phyloP scores from a whole-genome alignment of 805 yeast species.

The Zygotorulaspora sp. region DNA sequence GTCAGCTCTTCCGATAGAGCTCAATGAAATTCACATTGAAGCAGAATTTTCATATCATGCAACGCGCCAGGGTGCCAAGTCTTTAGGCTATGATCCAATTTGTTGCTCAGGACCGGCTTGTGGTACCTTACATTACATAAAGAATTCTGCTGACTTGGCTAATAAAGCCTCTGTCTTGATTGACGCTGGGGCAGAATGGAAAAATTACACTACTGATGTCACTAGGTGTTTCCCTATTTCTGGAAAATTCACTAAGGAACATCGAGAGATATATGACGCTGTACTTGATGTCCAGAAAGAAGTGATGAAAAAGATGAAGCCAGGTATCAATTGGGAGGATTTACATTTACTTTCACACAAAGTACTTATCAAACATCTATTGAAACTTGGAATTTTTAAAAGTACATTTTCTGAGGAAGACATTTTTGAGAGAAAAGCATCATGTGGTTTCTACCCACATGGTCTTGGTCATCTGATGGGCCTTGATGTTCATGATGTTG shows the following conservation, averaged over 20 bases:
- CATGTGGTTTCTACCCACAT: slow-evolving; percentile 86
- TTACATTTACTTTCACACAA: slow-evolving; percentile 76
- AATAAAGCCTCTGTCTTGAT: slow-evolving; percentile 67
- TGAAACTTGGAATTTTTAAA: slow-evolving; percentile 71
- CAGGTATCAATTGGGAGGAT: slow-evolving; percentile 84
- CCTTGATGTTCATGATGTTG: slow-evolving; percentile 95
- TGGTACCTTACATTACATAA: slow-evolving; percentile 84
- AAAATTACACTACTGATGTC: slow-evolving; percentile 86
- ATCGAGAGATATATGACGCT: slow-evolving; percentile 70
- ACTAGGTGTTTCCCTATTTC: slow-evolving; percentile 91
- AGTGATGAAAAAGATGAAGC: slow-evolving; percentile 68
- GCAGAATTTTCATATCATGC: slow-evolving; percentile 95
- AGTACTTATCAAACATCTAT: slow-evolving; percentile 65
- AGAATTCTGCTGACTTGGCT: slow-evolving; percentile 62
- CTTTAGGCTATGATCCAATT: slow-evolving; percentile 88
- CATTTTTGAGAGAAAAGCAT: slow-evolving; percentile 61
- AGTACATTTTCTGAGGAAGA: slow-evolving; percentile 54
- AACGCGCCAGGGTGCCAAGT: slow-evolving; percentile 86
- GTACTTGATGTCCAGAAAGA: slow-evolving; percentile 78
- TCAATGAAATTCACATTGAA: slow-evolving; percentile 85
- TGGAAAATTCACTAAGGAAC: slow-evolving; percentile 88
- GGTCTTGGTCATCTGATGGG: slow-evolving; percentile 94
- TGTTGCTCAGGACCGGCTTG: slow-evolving; percentile 92
- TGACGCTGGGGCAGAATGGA: slow-evolving; percentile 98
- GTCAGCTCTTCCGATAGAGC: slow-evolving; percentile 86